These are phyloP conservation scores for Xylariaceae sp. DNA, from an alignment of 2,329 filamentous ascomycete genomes.

Conservation along the genomic window DNA sequence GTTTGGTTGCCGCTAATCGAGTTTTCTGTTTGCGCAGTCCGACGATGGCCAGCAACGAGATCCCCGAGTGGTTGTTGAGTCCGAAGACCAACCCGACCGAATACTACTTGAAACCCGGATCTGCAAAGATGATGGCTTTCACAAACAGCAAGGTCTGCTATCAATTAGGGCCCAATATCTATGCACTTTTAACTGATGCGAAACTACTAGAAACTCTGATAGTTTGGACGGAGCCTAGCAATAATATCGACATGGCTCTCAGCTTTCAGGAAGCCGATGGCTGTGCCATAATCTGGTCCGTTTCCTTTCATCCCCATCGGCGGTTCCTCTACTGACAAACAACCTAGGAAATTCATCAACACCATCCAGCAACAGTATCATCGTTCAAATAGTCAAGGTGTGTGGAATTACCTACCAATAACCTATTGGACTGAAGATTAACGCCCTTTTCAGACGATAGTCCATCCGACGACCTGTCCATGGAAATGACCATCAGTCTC, in stretches of 20 bases:
- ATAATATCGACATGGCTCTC: slow-evolving; percentile 90
- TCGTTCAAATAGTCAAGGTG: slow-evolving; percentile 57
- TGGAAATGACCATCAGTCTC: slow-evolving; percentile 70
- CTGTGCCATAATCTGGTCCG: slow-evolving; percentile 82
- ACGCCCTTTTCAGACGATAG: slow-evolving; percentile 60
- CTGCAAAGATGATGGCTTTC: slow-evolving; percentile 89
- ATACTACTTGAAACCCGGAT: slow-evolving; percentile 85
- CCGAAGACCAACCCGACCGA: slow-evolving; percentile 82
- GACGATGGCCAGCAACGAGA: slow-evolving; percentile 64
- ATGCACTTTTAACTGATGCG: slow-evolving; percentile 8
- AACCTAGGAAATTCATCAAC: slow-evolving; percentile 78
- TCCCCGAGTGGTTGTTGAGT: slow-evolving; percentile 82
- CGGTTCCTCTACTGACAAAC: slow-evolving; percentile 24
- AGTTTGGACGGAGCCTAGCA: slow-evolving; percentile 86
- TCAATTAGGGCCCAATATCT: slow-evolving; percentile 5
- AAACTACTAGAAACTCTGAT: slow-evolving; percentile 75
- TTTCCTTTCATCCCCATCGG: background rate
- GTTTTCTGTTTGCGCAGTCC: slow-evolving; percentile 35
- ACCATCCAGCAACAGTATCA: slow-evolving; percentile 72
- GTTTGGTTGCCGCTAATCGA: slow-evolving; percentile 13
- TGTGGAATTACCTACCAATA: slow-evolving; percentile 17
- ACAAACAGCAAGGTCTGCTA: slow-evolving; percentile 86
- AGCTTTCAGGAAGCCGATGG: slow-evolving; percentile 97
- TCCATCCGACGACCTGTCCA: slow-evolving; percentile 76
- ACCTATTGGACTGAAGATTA: slow-evolving; percentile 21